These are phyloP conservation scores for Leucaena leucocephala DNA, from an alignment of 306 rosid genomes.

Conservation along the genomic window DNA sequence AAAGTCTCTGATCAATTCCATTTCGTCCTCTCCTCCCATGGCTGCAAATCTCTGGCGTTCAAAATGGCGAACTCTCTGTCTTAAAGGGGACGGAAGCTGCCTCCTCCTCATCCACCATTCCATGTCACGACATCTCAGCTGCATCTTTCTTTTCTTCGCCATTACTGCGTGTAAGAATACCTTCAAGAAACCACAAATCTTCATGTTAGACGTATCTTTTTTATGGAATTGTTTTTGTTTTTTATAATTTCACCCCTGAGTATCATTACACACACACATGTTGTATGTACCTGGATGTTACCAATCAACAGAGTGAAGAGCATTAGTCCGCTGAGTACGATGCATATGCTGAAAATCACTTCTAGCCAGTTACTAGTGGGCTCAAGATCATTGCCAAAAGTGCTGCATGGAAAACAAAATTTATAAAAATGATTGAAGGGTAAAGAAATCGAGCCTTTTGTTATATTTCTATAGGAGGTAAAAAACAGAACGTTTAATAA, in stretches of 20 bases:
- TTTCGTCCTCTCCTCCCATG: conserved; percentile 95
- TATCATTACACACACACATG: background rate
- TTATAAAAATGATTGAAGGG: background rate
- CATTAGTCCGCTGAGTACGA: conserved; percentile 81
- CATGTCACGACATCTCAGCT: conserved; percentile 92
- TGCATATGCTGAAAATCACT: conserved; percentile 90
- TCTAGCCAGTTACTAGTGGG: conserved; percentile 96
- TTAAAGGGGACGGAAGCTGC: conserved; percentile 79
- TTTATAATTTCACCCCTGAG: background rate
- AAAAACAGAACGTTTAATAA: background rate
- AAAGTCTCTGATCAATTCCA: conserved; percentile 85
- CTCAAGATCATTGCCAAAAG: conserved; percentile 97
- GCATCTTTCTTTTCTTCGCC: conserved; percentile 98
- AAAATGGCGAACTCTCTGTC: conserved; percentile 86
- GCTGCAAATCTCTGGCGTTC: conserved; percentile 91
- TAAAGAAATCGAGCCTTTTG: background rate
- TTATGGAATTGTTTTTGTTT: background rate
- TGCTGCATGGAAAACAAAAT: conserved; percentile 55
- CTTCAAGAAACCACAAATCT: conserved; percentile 39
- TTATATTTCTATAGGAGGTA: background rate
- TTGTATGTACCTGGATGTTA: conserved; percentile 76
- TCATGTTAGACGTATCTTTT: background rate
- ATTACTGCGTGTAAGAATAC: conserved; percentile 92
- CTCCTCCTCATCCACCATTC: conserved; percentile 99
- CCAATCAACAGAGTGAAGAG: conserved; percentile 97